Evolutionary conservation across 257 asterid species (phyloP).

Genomic region (Rauvolfia tetraphylla): DNA sequence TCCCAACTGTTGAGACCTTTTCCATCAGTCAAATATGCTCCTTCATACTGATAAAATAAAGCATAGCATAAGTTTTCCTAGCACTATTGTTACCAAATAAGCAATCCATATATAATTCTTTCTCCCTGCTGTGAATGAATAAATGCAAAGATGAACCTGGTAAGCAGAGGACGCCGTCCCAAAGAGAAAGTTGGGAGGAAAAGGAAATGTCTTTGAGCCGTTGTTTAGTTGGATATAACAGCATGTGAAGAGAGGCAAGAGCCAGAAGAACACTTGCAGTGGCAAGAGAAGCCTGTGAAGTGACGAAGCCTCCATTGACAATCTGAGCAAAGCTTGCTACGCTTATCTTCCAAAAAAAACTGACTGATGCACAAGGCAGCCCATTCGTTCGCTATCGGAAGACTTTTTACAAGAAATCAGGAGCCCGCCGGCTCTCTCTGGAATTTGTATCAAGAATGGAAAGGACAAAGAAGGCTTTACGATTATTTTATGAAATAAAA

Average conservation of each 20-base stretch:
- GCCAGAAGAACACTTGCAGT: neutral
- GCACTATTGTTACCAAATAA: neutral
- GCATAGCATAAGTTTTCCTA: neutral
- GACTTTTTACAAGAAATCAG: too few species aligned
- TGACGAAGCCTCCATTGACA: neutral
- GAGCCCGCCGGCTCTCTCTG: too few species aligned
- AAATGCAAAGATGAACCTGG: constrained; percentile 31
- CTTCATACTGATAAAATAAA: constrained; percentile 33
- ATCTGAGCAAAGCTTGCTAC: neutral
- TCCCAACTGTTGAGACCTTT: constrained; percentile 21
- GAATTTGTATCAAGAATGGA: too few species aligned
- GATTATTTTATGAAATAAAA: too few species aligned
- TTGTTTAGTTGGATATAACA: neutral
- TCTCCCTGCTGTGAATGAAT: neutral
- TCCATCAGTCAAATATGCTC: constrained; percentile 25
- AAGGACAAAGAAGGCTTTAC: too few species aligned
- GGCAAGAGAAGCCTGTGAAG: neutral
- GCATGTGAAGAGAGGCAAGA: constrained; percentile 1
- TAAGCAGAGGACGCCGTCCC: constrained; percentile 63
- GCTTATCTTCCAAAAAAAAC: neutral
- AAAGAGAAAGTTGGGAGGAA: constrained; percentile 36
- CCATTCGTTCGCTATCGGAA: too few species aligned
- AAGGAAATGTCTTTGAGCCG: constrained; percentile 15
- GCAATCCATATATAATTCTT: neutral
- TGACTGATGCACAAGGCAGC: too few species aligned